These are phyloP conservation scores for Aspergillus fumigatiaffinis DNA, from an alignment of 2,329 filamentous ascomycete genomes.

Conservation along the genomic window DNA sequence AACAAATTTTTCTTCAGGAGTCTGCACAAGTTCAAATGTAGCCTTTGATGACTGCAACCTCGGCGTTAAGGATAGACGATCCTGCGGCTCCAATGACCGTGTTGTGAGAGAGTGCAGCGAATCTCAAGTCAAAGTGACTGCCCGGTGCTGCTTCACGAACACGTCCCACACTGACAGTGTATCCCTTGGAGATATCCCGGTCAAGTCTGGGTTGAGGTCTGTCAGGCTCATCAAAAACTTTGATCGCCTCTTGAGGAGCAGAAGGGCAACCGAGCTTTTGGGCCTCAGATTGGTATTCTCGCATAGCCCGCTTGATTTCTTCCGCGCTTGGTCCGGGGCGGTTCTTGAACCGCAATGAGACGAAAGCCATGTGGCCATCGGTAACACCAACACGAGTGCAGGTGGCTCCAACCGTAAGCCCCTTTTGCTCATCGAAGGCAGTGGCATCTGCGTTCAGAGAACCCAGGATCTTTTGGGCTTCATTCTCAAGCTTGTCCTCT, in stretches of 20 bases:
- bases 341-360: constrained; percentile 76
- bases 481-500: constrained; percentile 93
- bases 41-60: constrained; percentile 86
- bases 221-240: constrained; percentile 85
- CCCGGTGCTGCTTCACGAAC: constrained; percentile 75
- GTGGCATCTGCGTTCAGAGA: constrained; percentile 65
- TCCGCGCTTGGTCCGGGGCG: constrained; percentile 70
- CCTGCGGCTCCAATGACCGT: constrained; percentile 95
- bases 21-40: constrained; percentile 54
- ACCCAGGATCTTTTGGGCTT: constrained; percentile 92
- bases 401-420: constrained; percentile 74
- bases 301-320: constrained; percentile 73
- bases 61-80: constrained; percentile 89
- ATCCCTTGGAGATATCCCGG: constrained; percentile 77
- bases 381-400: constrained; percentile 95
- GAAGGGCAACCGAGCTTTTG: constrained; percentile 81
- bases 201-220: constrained; percentile 89
- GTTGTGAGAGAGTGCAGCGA: constrained; percentile 87
- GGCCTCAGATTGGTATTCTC: constrained; percentile 76
- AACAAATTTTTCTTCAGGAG: constrained; percentile 2
- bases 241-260: constrained; percentile 75
- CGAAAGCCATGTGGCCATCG: constrained; percentile 93
- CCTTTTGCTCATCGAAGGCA: constrained; percentile 70
- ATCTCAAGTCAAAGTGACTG: constrained; percentile 90
- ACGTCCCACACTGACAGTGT: constrained; percentile 85